A percentile compares a stretch with the other conserved stretches of the same genome.
Evolutionary conservation across 1,139 yeast genomes (phyloP).

Genomic region (Pichia sp.): DNA sequence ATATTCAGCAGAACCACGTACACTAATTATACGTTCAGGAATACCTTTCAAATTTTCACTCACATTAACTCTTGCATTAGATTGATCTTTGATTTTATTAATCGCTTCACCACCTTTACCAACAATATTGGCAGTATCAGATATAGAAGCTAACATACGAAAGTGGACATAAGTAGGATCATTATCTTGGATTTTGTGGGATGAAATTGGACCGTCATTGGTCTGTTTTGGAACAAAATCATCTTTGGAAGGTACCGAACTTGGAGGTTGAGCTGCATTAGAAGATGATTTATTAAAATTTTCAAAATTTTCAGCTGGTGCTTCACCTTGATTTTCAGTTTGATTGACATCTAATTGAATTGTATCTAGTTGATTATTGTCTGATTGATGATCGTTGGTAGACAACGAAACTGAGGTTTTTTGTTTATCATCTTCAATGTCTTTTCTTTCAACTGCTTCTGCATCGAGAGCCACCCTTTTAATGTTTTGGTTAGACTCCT

Average conservation of each 20-base stretch:
- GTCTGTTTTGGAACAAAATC: slow-evolving; percentile 5
- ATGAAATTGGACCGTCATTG: slow-evolving; percentile 22
- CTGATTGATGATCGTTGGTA: not conserved
- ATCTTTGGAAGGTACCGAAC: slow-evolving; percentile 11
- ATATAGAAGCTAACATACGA: slow-evolving; percentile 71
- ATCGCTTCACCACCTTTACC: slow-evolving; percentile 77
- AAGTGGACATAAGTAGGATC: slow-evolving; percentile 59
- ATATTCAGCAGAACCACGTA: slow-evolving; percentile 70
- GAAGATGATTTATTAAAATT: not conserved
- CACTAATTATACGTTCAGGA: slow-evolving; percentile 70
- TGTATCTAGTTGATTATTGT: not conserved
- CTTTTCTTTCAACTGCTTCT: slow-evolving; percentile 33
- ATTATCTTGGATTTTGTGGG: slow-evolving; percentile 34
- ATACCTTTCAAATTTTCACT: slow-evolving; percentile 70
- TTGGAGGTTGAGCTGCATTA: slow-evolving; percentile 1
- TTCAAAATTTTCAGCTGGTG: not conserved
- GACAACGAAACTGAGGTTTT: slow-evolving; percentile 37
- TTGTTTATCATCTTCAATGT: slow-evolving; percentile 33
- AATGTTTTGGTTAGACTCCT: slow-evolving; percentile 25
- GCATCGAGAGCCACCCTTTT: slow-evolving; percentile 71
- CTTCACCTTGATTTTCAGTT: not conserved
- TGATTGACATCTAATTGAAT: not conserved
- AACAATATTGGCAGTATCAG: slow-evolving; percentile 68
- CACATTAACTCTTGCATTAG: slow-evolving; percentile 66
- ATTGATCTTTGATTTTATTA: slow-evolving; percentile 55